A percentile compares a stretch with the other conserved stretches of the same genome.
phyloP scores from a whole-genome alignment of 257 asterid genomes.

The Salvia rosmarinus region DNA sequence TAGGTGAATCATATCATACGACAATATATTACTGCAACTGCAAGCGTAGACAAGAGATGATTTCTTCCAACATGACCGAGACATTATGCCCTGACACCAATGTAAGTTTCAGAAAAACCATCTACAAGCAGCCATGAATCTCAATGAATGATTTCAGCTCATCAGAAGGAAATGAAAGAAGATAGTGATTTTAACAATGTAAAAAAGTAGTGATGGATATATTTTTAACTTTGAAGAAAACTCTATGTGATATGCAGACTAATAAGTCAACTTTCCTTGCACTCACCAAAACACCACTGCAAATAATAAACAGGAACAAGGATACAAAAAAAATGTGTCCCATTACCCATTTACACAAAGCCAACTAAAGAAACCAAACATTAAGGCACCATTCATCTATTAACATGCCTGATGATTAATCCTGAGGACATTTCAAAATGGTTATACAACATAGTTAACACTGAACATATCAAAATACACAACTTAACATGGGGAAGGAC shows the following conservation, averaged over 20 bases:
- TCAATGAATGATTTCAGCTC: constrained; percentile 14
- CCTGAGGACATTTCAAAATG: constrained; percentile 13
- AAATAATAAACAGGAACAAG: not conserved
- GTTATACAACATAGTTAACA: constrained; percentile 16
- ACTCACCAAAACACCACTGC: not conserved
- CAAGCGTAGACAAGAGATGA: constrained; percentile 14
- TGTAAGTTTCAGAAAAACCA: constrained; percentile 13
- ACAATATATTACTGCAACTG: constrained; percentile 8
- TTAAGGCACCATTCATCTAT: constrained; percentile 14
- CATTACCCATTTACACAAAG: constrained; percentile 15
- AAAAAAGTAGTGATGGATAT: not conserved
- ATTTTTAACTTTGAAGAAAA: not conserved
- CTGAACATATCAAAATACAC: constrained; percentile 19
- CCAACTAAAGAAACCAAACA: constrained; percentile 1
- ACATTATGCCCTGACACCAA: constrained; percentile 11
- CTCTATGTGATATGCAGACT: constrained; percentile 23
- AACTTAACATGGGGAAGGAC: constrained; percentile 19
- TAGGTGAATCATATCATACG: constrained; percentile 11
- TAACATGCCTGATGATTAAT: constrained; percentile 21
- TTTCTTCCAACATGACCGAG: constrained; percentile 22
- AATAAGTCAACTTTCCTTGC: constrained; percentile 4
- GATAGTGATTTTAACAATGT: constrained; percentile 10
- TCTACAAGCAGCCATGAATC: constrained; percentile 18
- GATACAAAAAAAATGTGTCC: not conserved
- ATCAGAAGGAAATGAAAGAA: constrained; percentile 1